Evolutionary conservation across 768 basidiomycete species (phyloP).

Genomic region (Rhodotorula graminis): DNA sequence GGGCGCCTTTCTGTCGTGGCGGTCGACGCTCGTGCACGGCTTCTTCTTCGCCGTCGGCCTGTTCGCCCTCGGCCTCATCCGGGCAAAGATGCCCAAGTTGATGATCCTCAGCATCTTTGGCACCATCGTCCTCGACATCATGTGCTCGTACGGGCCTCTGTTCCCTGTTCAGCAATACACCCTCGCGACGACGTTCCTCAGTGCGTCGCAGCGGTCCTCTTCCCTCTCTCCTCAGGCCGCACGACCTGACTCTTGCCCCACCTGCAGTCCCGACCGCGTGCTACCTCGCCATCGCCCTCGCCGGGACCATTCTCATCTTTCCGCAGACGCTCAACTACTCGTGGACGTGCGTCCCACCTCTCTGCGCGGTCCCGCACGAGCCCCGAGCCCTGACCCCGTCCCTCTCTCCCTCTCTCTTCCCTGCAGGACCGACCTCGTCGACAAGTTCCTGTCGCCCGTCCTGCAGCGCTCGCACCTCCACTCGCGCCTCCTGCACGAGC

Average conservation of each 20-base stretch:
- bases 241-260: not conserved
- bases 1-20: slow-evolving; percentile 55
- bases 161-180: slow-evolving; percentile 44
- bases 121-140: slow-evolving; percentile 40
- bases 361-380: no score
- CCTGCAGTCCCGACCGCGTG: slow-evolving; percentile 52
- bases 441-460: slow-evolving; percentile 43
- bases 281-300: slow-evolving; percentile 55
- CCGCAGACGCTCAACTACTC: slow-evolving; percentile 55
- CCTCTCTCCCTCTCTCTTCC: not conserved
- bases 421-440: slow-evolving; percentile 39
- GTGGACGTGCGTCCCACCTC: slow-evolving; percentile 42
- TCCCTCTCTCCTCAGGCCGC: not conserved
- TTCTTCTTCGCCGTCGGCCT: slow-evolving; percentile 54
- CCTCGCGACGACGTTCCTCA: slow-evolving; percentile 34
- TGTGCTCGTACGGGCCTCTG: slow-evolving; percentile 48
- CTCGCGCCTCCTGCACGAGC: slow-evolving; percentile 19
- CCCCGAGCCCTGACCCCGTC: not conserved
- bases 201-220: not conserved
- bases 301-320: slow-evolving; percentile 54
- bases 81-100: slow-evolving; percentile 54
- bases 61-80: slow-evolving; percentile 52
- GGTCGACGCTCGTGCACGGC: slow-evolving; percentile 54
- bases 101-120: slow-evolving; percentile 47
- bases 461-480: slow-evolving; percentile 30